A percentile compares a stretch with the other conserved stretches of the same genome.
These are phyloP conservation scores for Boletus sp. DNA, from an alignment of 1,284 basidiomycete species.

Conservation along the genomic window DNA sequence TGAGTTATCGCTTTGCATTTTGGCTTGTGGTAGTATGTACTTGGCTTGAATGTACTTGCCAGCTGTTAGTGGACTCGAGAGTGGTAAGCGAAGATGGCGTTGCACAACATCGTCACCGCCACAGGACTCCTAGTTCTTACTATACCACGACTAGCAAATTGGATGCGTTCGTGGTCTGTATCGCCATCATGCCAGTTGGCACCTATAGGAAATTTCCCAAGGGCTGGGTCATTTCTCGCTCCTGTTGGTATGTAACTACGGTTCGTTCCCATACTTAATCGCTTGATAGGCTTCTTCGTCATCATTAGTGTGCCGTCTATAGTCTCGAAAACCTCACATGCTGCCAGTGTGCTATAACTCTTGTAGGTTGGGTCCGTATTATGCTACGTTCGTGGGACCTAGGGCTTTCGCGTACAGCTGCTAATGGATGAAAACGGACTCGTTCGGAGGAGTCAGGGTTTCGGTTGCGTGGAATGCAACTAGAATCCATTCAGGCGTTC, in stretches of 20 bases:
- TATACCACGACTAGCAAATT: neutral
- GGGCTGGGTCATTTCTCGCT: neutral
- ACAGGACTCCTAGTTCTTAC: neutral
- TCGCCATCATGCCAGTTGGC: neutral
- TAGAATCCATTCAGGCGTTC: neutral
- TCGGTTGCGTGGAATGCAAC: neutral
- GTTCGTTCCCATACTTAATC: neutral
- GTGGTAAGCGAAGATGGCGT: neutral
- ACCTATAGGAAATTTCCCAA: neutral
- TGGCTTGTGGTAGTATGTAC: neutral
- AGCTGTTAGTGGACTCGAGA: neutral
- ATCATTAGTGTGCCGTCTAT: neutral
- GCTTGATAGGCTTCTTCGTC: neutral
- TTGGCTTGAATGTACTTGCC: neutral
- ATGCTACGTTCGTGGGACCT: neutral
- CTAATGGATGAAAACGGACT: neutral
- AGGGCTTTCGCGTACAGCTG: neutral
- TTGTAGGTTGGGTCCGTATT: neutral
- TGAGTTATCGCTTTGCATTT: conserved; percentile 23
- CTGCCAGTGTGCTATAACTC: too few relatives aligned
- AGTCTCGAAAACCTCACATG: too few relatives aligned
- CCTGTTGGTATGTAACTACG: neutral
- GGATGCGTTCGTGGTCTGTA: neutral
- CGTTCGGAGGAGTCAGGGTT: neutral
- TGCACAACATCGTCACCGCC: conserved; percentile 1